Percentiles rank a stretch among this genome's conserved stretches.
Evolutionary conservation across 192 early-diverging fungal genomes (phyloP).

Genomic region (Linderina pennispora): DNA sequence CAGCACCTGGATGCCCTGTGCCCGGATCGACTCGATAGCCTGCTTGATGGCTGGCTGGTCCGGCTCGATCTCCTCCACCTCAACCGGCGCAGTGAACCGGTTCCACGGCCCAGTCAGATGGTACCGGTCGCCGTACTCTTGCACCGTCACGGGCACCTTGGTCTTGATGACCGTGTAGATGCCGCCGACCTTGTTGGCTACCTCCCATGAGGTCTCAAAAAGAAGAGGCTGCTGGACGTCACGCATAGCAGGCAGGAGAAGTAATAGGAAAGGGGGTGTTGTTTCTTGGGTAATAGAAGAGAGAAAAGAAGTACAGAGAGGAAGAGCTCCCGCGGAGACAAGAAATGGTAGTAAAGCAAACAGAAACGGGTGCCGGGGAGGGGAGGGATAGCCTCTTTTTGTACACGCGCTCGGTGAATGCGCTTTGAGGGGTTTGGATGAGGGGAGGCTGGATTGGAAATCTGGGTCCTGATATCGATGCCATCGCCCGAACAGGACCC

Average conservation of each 20-base stretch:
- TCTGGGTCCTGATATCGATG: too few relatives aligned
- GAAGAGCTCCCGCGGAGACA: too few relatives aligned
- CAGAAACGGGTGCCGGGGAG: too few relatives aligned
- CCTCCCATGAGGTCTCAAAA: conserved; percentile 97
- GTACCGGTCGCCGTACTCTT: conserved; percentile 93
- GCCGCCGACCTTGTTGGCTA: conserved; percentile 97
- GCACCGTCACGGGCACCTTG: conserved; percentile 90
- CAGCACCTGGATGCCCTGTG: conserved; percentile 70
- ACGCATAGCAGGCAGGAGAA: too few relatives aligned
- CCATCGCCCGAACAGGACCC: too few relatives aligned
- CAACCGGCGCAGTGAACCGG: conserved; percentile 79
- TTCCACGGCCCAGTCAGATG: conserved; percentile 88
- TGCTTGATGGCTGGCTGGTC: conserved; percentile 57
- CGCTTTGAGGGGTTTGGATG: too few relatives aligned
- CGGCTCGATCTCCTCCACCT: conserved; percentile 81
- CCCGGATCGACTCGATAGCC: conserved; percentile 63
- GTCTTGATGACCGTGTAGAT: conserved; percentile 98
- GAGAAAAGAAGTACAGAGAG: not conserved
- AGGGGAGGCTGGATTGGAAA: too few relatives aligned
- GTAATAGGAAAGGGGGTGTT: not conserved
- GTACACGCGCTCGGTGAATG: too few relatives aligned
- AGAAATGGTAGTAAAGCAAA: too few relatives aligned
- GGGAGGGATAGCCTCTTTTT: too few relatives aligned
- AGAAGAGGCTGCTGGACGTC: conserved; percentile 64
- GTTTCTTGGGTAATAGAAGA: not conserved